Evolutionary conservation across 2,329 filamentous ascomycete species (phyloP).

Genomic region (Cryphonectria radicalis): DNA sequence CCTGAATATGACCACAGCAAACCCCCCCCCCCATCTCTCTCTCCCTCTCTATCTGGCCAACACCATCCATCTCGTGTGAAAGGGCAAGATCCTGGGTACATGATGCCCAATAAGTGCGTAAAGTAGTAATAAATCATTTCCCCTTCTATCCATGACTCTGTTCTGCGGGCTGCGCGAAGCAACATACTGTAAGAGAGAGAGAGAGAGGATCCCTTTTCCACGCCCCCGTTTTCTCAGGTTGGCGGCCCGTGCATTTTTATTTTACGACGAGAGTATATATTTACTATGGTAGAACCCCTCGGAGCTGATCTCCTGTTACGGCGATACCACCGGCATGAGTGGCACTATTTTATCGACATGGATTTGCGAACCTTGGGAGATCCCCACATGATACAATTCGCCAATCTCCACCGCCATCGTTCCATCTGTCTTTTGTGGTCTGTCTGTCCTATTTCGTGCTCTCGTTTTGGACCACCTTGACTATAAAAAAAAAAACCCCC

Average conservation of each 20-base stretch:
- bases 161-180: neutral
- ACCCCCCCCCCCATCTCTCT: too few relatives aligned
- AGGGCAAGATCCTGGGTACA: too few relatives aligned
- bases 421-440: neutral
- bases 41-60: neutral
- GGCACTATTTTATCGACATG: neutral
- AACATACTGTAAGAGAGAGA: neutral
- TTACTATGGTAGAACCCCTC: neutral
- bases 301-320: neutral
- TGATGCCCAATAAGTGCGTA: neutral
- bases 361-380: neutral
- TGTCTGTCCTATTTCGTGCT: neutral
- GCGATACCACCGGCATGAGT: neutral
- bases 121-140: too few relatives aligned
- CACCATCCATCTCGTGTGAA: too few relatives aligned
- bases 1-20: neutral
- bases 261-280: neutral
- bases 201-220: neutral
- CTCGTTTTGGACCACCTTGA: neutral
- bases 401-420: slow-evolving; percentile 6
- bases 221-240: neutral
- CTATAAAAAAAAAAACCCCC: neutral
- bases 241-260: neutral
- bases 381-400: neutral
- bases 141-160: neutral